Percentiles rank a stretch among this genome's conserved stretches.
Evolutionary conservation across 2,329 filamentous ascomycete species (phyloP).

Genomic region (Exophiala dermatitidis): DNA sequence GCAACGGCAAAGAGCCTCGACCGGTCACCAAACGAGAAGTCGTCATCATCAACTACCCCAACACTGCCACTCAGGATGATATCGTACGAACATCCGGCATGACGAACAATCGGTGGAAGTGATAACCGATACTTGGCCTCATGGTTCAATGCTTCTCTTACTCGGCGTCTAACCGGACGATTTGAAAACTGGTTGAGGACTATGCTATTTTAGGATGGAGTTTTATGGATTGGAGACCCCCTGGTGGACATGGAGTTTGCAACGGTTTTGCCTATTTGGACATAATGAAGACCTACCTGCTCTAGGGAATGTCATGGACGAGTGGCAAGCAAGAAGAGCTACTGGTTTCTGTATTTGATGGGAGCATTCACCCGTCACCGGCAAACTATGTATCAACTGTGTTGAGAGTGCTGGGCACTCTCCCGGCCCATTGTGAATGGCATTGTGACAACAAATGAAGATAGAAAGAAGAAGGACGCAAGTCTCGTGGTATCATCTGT

Average conservation of each 20-base stretch:
- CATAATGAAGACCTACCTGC: background rate
- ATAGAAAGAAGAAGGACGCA: conserved; percentile 18
- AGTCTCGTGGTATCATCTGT: conserved; percentile 13
- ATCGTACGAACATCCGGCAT: conserved; percentile 17
- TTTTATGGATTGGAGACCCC: conserved; percentile 4
- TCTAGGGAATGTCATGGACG: conserved; percentile 11
- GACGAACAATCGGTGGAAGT: conserved; percentile 21
- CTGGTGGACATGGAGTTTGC: conserved; percentile 1
- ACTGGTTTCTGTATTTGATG: conserved; percentile 10
- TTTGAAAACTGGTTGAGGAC: background rate
- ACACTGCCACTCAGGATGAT: conserved; percentile 19
- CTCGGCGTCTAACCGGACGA: background rate
- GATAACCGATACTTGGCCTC: background rate
- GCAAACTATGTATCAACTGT: conserved; percentile 2
- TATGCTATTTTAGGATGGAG: conserved; percentile 19
- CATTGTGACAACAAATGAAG: conserved; percentile 11
- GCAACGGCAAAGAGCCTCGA: conserved; percentile 21
- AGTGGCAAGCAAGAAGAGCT: background rate
- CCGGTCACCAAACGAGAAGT: conserved; percentile 18
- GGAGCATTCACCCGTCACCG: background rate
- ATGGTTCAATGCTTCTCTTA: background rate
- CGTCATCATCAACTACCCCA: conserved; percentile 17
- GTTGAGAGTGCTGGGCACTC: conserved; percentile 12
- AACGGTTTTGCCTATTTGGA: background rate
- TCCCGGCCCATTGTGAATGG: conserved; percentile 1